Percentiles rank a stretch among this genome's conserved stretches.
phyloP scores from a whole-genome alignment of 768 basidiomycete species.

The Phylloporus scabripes region DNA sequence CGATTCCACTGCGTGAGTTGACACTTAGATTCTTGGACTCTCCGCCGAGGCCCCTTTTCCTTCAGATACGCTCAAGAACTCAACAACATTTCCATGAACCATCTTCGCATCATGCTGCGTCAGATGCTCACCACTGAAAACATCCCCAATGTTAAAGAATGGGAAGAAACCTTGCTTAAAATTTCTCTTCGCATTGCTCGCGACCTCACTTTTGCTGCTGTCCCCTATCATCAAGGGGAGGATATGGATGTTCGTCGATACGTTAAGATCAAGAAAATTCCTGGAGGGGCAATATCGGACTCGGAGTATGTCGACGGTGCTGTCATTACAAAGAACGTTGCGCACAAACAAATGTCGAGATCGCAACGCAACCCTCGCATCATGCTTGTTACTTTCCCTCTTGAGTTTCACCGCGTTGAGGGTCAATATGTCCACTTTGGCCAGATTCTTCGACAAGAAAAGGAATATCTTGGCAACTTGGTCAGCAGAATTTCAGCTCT shows the following conservation, averaged over 20 bases:
- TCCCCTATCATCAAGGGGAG: slow-evolving; percentile 73
- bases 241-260: slow-evolving; percentile 94
- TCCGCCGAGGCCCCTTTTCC: slow-evolving; percentile 1
- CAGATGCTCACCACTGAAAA: slow-evolving; percentile 83
- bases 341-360: slow-evolving; percentile 91
- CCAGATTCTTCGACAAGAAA: slow-evolving; percentile 86
- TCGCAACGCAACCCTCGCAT: slow-evolving; percentile 80
- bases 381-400: slow-evolving; percentile 93
- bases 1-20: slow-evolving; percentile 82
- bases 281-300: slow-evolving; percentile 85
- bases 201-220: slow-evolving; percentile 71
- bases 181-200: slow-evolving; percentile 83
- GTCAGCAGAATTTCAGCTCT: slow-evolving; percentile 86
- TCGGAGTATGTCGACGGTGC: slow-evolving; percentile 97
- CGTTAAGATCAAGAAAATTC: slow-evolving; percentile 98
- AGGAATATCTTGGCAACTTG: slow-evolving; percentile 85
- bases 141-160: slow-evolving; percentile 78
- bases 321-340: slow-evolving; percentile 96
- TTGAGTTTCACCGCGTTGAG: slow-evolving; percentile 90
- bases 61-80: slow-evolving; percentile 76
- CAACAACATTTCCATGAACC: slow-evolving; percentile 80
- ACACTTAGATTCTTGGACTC: slow-evolving; percentile 2
- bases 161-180: slow-evolving; percentile 80
- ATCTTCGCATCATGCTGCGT: slow-evolving; percentile 84
- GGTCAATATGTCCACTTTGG: slow-evolving; percentile 92